phyloP scores from a whole-genome alignment of 306 rosid genomes.

The Pachyrhizus erosus region DNA sequence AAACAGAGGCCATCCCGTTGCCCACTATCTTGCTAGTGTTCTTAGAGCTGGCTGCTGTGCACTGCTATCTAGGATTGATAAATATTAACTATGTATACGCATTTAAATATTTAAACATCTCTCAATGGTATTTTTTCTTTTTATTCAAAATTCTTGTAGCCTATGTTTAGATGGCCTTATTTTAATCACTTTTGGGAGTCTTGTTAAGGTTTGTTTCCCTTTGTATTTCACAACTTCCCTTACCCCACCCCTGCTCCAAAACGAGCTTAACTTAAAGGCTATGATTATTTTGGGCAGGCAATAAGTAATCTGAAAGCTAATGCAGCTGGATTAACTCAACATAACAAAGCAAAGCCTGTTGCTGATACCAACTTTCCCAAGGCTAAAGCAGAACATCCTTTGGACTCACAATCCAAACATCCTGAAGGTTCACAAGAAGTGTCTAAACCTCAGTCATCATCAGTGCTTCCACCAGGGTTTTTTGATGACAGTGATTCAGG shows the following conservation, averaged over 20 bases:
- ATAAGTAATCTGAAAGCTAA: constrained; percentile 77
- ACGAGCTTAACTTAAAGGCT: not conserved
- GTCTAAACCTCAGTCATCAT: constrained; percentile 58
- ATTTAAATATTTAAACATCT: not conserved
- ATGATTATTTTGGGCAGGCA: constrained; percentile 61
- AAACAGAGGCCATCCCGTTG: not conserved
- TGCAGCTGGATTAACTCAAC: constrained; percentile 67
- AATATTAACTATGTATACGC: not conserved
- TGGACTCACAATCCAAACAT: constrained; percentile 44
- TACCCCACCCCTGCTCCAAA: not conserved
- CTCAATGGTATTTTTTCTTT: not conserved
- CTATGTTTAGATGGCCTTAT: not conserved
- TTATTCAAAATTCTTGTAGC: not conserved
- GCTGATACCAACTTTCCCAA: constrained; percentile 44
- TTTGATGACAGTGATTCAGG: constrained; percentile 64
- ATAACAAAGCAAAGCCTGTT: constrained; percentile 55
- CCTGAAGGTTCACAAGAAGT: constrained; percentile 50
- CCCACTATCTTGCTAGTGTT: not conserved
- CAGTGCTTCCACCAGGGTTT: constrained; percentile 88
- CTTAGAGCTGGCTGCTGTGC: not conserved
- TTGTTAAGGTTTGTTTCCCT: constrained; percentile 7
- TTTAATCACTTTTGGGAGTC: not conserved
- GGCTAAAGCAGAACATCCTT: constrained; percentile 50
- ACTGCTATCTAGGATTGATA: not conserved
- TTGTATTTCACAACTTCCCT: constrained; percentile 13